phyloP scores from a whole-genome alignment of 1,284 basidiomycete species.

The Singerocomus inundabilis region DNA sequence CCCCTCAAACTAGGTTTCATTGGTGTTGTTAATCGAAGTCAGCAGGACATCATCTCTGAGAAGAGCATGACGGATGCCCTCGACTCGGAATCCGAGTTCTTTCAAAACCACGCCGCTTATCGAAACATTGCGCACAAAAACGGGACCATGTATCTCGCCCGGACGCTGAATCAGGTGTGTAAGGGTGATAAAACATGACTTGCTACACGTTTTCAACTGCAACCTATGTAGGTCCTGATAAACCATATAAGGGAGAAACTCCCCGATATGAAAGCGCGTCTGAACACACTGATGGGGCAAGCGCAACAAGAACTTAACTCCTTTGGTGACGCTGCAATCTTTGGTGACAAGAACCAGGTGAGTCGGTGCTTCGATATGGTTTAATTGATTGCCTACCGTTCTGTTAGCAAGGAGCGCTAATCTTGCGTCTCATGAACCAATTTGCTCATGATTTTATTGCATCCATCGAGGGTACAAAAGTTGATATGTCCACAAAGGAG shows the following conservation, averaged over 20 bases:
- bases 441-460: slow-evolving; percentile 98
- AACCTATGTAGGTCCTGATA: slow-evolving; percentile 73
- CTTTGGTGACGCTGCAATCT: slow-evolving; percentile 92
- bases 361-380: slow-evolving; percentile 22
- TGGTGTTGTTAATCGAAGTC: slow-evolving; percentile 95
- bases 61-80: slow-evolving; percentile 86
- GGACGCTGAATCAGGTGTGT: slow-evolving; percentile 87
- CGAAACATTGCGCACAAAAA: slow-evolving; percentile 97
- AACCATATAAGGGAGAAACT: slow-evolving; percentile 98
- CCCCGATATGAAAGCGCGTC: slow-evolving; percentile 98
- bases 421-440: slow-evolving; percentile 97
- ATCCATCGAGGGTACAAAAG: slow-evolving; percentile 97
- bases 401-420: slow-evolving; percentile 73
- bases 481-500: slow-evolving; percentile 98
- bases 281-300: slow-evolving; percentile 99
- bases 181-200: neutral
- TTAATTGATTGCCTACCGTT: slow-evolving; percentile 8
- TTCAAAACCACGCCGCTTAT: slow-evolving; percentile 87
- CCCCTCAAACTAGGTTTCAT: slow-evolving; percentile 98
- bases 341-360: slow-evolving; percentile 89
- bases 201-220: neutral
- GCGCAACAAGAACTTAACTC: slow-evolving; percentile 97
- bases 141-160: slow-evolving; percentile 93
- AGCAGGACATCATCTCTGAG: slow-evolving; percentile 94
- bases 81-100: slow-evolving; percentile 89